Percentiles rank a stretch among this genome's conserved stretches.
Evolutionary conservation across 345 rosid species (phyloP).

Genomic region (Citrus trifoliata): DNA sequence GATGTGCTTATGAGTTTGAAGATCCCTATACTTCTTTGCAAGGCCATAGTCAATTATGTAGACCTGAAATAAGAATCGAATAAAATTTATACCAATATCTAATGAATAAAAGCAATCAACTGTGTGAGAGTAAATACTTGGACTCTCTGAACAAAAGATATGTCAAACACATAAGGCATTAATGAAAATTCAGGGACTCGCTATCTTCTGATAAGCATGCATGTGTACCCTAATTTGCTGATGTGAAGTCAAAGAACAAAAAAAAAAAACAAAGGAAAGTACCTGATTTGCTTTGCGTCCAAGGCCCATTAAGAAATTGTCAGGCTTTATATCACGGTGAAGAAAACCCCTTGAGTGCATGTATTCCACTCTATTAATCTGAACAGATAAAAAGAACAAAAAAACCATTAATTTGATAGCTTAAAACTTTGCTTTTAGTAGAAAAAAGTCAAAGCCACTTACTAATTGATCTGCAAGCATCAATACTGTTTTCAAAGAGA

Average conservation of each 20-base stretch:
- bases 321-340: conserved; percentile 93
- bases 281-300: conserved; percentile 92
- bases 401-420: not conserved
- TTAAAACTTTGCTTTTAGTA: not conserved
- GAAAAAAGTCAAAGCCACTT: conserved; percentile 19
- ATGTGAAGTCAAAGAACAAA: not conserved
- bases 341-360: conserved; percentile 81
- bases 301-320: conserved; percentile 81
- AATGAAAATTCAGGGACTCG: not conserved
- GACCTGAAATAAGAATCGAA: conserved; percentile 40
- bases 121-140: not conserved
- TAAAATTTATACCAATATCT: not conserved
- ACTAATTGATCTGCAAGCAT: conserved; percentile 92
- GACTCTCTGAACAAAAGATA: not conserved
- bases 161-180: not conserved
- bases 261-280: not conserved
- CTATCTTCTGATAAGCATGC: not conserved
- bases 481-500: conserved; percentile 70
- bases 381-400: conserved; percentile 19
- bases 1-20: conserved; percentile 86
- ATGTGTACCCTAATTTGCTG: not conserved
- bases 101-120: not conserved
- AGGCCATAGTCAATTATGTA: conserved; percentile 84
- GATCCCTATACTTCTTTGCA: conserved; percentile 88
- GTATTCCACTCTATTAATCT: conserved; percentile 81